Evolutionary conservation across 257 asterid species (phyloP), one percentile per base, ranked within the genome.

Genomic region (Perilla frutescens): DNA sequence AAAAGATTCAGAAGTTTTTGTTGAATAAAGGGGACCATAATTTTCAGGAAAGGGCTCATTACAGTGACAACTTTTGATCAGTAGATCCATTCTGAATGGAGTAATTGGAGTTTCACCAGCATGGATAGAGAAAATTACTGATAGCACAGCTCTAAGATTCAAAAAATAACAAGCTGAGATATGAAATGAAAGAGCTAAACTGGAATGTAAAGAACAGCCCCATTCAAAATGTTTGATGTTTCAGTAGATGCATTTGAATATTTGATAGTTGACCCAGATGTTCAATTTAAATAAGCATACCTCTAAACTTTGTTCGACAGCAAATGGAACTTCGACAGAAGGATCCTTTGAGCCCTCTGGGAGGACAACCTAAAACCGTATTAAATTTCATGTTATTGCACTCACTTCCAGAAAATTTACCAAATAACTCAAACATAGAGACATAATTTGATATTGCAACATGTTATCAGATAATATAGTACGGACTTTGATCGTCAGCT

Each of bases 311-410:
- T 92, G 96, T 67, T 86, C 79, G 81, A 89, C 84, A 36, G 89
- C 56, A 71, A 90, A 90, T 77, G 97, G 92, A 76, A 87, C 85
- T 70, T 87, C 64, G 63, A 76, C 86, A 45, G 96, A 87, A 60
- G 97, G 89, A 75, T 87, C 85, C 81, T 84, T 86, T 39, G 99
- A 92, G 75, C 99, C 98, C 84, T 95, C 99, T 3, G 99, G 98
- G 60, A 95, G 93, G 78, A 95, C 96, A 80, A 92, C 97, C 99
- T 92, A 76, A 77, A 84, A 75, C 70, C 34, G 51, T 11, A 74
- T 14, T 26, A 56, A 47, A 53, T n/a, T 62, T 64, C 47, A 65
- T 53, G 74, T 85, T 58, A 86, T 62, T 12, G 74, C 45, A 12
- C 48, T 39, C 12, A 48, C 14, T 49, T 58, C 61, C 37, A 47